Evolutionary conservation across 2,329 filamentous ascomycete species (phyloP).

Genomic region (Trichoderma pleuroti): DNA sequence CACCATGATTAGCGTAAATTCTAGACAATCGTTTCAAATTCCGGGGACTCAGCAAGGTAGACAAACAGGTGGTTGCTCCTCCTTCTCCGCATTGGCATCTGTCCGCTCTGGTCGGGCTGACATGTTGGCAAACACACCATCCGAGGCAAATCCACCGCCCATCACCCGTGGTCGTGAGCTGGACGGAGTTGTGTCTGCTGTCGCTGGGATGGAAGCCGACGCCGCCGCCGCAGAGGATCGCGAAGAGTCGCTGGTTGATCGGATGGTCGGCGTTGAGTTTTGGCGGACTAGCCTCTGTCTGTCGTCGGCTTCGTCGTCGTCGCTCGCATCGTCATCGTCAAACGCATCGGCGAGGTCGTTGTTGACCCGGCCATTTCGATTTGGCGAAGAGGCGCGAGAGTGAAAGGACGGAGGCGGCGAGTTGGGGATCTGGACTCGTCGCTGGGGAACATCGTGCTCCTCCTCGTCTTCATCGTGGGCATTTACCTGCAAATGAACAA

Average conservation of each 20-base stretch:
- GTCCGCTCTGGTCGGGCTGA: constrained; percentile 83
- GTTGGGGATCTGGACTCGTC: constrained; percentile 47
- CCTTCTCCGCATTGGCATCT: constrained; percentile 61
- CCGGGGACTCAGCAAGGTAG: background rate
- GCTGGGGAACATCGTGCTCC: constrained; percentile 12
- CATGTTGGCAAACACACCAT: constrained; percentile 95
- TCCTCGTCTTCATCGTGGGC: constrained; percentile 54
- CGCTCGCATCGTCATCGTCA: constrained; percentile 73
- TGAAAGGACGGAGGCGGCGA: constrained; percentile 81
- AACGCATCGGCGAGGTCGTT: constrained; percentile 90
- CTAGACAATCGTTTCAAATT: background rate
- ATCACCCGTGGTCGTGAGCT: constrained; percentile 52
- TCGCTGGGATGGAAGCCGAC: constrained; percentile 25
- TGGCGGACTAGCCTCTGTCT: constrained; percentile 81
- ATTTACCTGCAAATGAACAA: constrained; percentile 46
- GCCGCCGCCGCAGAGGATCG: background rate
- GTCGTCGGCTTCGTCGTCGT: constrained; percentile 75
- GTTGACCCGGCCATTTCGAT: constrained; percentile 54
- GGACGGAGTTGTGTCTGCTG: constrained; percentile 28
- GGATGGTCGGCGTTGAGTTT: constrained; percentile 38
- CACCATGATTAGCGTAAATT: background rate
- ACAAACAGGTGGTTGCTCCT: constrained; percentile 90
- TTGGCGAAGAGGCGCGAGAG: constrained; percentile 67
- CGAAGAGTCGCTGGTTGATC: constrained; percentile 19
- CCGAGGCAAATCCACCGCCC: constrained; percentile 73